phyloP scores from a whole-genome alignment of 768 basidiomycete genomes.

The Ephemerocybe angulata region DNA sequence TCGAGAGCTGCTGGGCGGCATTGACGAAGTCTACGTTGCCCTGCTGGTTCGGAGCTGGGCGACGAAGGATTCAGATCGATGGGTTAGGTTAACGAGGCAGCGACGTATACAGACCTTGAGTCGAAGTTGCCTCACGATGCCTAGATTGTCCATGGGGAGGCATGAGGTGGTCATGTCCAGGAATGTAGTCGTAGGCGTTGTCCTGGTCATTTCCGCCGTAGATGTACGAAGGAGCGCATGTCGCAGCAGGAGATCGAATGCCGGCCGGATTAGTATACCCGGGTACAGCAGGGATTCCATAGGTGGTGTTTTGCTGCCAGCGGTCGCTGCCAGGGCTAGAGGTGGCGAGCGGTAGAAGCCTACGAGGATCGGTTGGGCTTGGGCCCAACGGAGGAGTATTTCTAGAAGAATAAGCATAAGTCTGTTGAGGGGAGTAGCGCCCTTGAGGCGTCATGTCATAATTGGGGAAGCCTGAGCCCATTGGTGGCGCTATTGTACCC shows the following conservation, averaged over 20 bases:
- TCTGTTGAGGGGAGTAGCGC: conserved; percentile 46
- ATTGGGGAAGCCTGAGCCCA: conserved; percentile 42
- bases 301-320: conserved; percentile 41
- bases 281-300: conserved; percentile 28
- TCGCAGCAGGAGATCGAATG: conserved; percentile 63
- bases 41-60: too few relatives aligned
- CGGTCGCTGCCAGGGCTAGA: conserved; percentile 46
- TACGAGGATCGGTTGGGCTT: conserved; percentile 50
- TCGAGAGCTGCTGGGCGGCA: too few relatives aligned
- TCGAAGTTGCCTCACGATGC: too few relatives aligned
- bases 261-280: conserved; percentile 30
- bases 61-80: too few relatives aligned
- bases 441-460: conserved; percentile 48
- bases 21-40: too few relatives aligned
- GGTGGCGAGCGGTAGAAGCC: conserved; percentile 54
- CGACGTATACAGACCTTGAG: too few relatives aligned
- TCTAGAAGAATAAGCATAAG: conserved; percentile 45
- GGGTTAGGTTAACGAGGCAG: too few relatives aligned
- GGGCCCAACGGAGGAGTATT: conserved; percentile 45
- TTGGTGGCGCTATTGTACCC: conserved; percentile 39
- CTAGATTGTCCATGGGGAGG: too few relatives aligned
- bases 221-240: conserved; percentile 55
- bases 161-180: conserved; percentile 29
- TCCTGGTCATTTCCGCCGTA: conserved; percentile 40
- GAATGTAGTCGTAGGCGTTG: conserved; percentile 41